These are phyloP conservation scores for Chlorella sorokiniana DNA, from an alignment of 139 green algal genomes.

Conservation along the genomic window DNA sequence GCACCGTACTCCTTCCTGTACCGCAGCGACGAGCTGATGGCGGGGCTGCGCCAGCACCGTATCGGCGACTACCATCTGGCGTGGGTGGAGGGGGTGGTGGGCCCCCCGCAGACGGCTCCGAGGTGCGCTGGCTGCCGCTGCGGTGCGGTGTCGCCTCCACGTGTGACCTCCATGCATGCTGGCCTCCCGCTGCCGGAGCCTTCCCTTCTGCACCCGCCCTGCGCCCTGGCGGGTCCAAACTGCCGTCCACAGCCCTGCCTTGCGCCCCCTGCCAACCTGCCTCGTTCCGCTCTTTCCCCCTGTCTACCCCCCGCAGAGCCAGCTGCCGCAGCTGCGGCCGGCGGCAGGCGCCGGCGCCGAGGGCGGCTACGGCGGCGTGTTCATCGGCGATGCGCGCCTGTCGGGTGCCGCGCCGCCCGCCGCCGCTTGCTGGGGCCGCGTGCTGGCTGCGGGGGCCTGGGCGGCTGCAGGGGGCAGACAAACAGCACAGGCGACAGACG, in stretches of 20 bases:
- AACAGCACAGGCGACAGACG: too few relatives aligned
- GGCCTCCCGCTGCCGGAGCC: background rate
- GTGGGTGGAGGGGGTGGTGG: conserved; percentile 26
- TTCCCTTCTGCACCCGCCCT: background rate
- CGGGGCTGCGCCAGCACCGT: conserved; percentile 30
- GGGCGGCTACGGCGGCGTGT: conserved; percentile 54
- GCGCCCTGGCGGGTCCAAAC: background rate
- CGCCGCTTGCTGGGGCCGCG: background rate
- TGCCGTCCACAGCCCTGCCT: background rate
- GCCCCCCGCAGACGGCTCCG: conserved; percentile 23
- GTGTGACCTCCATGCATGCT: too few relatives aligned
- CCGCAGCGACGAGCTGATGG: conserved; percentile 50
- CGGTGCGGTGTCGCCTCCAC: too few relatives aligned
- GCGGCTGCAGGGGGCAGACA: too few relatives aligned
- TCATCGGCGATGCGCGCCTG: conserved; percentile 66
- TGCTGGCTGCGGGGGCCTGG: background rate
- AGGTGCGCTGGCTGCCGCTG: conserved; percentile 7
- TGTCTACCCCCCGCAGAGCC: conserved; percentile 15
- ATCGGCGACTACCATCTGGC: conserved; percentile 46
- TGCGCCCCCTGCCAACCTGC: background rate
- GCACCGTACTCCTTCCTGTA: too few relatives aligned
- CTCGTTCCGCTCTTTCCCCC: background rate
- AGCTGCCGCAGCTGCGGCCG: conserved; percentile 46
- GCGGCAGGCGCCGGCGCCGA: background rate
- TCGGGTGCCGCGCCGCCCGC: conserved; percentile 35